phyloP scores from a whole-genome alignment of 345 rosid genomes.

The Eucalyptus guilfoylei region DNA sequence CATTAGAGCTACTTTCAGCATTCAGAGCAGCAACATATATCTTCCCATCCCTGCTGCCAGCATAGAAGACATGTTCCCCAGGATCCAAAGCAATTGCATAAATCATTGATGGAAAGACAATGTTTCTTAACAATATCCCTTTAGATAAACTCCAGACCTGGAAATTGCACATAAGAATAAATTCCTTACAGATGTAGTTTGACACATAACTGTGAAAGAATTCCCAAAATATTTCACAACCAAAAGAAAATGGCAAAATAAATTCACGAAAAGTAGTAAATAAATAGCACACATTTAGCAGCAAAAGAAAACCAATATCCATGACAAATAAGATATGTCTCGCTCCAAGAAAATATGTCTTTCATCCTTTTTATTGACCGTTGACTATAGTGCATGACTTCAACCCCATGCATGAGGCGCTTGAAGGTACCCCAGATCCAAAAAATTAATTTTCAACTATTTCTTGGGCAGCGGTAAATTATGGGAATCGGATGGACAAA shows the following conservation, averaged over 20 bases:
- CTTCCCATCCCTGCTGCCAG: conserved; percentile 73
- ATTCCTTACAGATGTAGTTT: neutral
- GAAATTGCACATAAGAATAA: neutral
- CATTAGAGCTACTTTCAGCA: conserved; percentile 29
- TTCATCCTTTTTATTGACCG: neutral
- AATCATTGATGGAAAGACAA: conserved; percentile 62
- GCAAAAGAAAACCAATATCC: neutral
- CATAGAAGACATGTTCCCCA: conserved; percentile 73
- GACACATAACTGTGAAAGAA: neutral
- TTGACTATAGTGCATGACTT: neutral
- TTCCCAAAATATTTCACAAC: neutral
- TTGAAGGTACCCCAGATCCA: neutral
- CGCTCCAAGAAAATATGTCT: neutral
- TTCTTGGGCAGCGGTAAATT: neutral
- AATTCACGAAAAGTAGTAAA: neutral
- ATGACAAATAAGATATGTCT: neutral
- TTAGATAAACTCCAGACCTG: conserved; percentile 81
- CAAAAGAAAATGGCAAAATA: neutral
- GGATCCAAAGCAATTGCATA: conserved; percentile 79
- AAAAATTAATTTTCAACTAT: neutral
- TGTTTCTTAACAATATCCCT: conserved; percentile 46
- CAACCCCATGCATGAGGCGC: neutral
- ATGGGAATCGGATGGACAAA: neutral
- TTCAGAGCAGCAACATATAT: conserved; percentile 61
- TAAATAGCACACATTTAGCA: neutral